Conservation (phyloP, 352 stramenopile genomes). For the Phytophthora boehmeriae region DNA sequence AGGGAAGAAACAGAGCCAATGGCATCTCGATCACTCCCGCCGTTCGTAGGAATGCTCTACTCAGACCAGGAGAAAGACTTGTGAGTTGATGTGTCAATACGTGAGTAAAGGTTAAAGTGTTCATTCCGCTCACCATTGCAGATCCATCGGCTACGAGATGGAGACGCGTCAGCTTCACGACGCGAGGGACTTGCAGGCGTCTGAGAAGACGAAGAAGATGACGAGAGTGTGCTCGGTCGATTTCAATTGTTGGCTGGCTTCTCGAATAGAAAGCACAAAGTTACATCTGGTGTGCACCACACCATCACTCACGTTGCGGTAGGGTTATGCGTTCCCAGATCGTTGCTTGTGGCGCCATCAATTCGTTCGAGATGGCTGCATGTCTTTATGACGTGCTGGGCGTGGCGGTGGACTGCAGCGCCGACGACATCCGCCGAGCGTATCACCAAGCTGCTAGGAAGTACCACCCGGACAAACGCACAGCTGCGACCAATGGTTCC, state of each 20-base stretch:
- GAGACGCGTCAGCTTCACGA: constrained; percentile 52
- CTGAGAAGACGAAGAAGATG: constrained; percentile 12
- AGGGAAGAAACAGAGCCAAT: constrained; percentile 22
- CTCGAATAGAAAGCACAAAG: constrained; percentile 14
- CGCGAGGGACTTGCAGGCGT: constrained; percentile 20
- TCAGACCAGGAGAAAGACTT: neutral
- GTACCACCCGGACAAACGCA: constrained; percentile 73
- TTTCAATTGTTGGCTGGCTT: constrained; percentile 7
- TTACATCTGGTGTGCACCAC: constrained; percentile 13
- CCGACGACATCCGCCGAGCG: constrained; percentile 69
- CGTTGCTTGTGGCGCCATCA: constrained; percentile 27
- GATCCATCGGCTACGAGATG: constrained; percentile 47
- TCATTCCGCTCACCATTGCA: constrained; percentile 42
- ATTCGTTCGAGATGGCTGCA: too few relatives aligned
- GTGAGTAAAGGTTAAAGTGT: neutral
- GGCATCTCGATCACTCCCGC: constrained; percentile 39
- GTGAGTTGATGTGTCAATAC: neutral
- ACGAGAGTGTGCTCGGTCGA: neutral
- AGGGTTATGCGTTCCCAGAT: constrained; percentile 24
- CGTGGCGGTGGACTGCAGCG: constrained; percentile 45
- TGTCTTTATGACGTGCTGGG: constrained; percentile 60
- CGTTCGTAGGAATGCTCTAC: constrained; percentile 41
- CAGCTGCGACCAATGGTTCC: neutral
- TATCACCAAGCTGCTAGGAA: constrained; percentile 69
- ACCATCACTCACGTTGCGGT: constrained; percentile 23